These are phyloP conservation scores for Coemansia sp. DNA, from an alignment of 192 early-diverging fungal genomes.

Conservation along the genomic window DNA sequence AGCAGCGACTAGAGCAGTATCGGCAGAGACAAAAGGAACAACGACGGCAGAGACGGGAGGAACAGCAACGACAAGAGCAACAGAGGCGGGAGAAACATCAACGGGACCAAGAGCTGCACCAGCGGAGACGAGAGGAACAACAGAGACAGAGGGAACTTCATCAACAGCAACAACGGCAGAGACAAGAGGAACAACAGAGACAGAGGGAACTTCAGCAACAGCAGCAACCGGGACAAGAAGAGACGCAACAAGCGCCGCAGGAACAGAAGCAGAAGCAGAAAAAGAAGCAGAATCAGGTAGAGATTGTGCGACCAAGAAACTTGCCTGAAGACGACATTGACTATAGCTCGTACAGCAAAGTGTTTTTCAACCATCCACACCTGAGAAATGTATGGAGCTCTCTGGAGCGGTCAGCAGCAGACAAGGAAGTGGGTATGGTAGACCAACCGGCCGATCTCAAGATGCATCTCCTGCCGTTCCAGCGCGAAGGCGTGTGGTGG, in stretches of 20 bases:
- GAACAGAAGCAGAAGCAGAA: too few species aligned
- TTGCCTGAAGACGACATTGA: conserved; percentile 35
- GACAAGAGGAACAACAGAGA: neutral
- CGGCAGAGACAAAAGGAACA: too few species aligned
- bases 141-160: conserved; percentile 7
- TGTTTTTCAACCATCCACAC: conserved; percentile 44
- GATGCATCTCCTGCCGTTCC: conserved; percentile 83
- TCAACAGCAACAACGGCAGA: conserved; percentile 6
- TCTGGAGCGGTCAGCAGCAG: neutral
- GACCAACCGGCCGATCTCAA: conserved; percentile 45
- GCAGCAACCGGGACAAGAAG: conserved; percentile 21
- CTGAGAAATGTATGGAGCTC: conserved; percentile 36
- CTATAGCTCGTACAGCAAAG: conserved; percentile 28
- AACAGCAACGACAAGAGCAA: neutral
- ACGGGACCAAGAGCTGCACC: too few species aligned
- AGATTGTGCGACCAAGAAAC: conserved; percentile 7
- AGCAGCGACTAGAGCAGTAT: neutral
- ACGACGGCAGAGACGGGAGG: neutral
- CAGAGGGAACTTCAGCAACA: conserved; percentile 17
- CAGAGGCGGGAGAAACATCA: too few species aligned
- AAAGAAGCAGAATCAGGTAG: too few species aligned
- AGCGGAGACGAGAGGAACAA: neutral
- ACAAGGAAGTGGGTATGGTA: too few species aligned
- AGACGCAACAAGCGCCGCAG: neutral
- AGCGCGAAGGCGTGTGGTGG: conserved; percentile 84